Percentiles rank a stretch among this genome's conserved stretches.
Conservation (phyloP, 2,329 filamentous ascomycete species). For the Xylariaceae sp. region DNA sequence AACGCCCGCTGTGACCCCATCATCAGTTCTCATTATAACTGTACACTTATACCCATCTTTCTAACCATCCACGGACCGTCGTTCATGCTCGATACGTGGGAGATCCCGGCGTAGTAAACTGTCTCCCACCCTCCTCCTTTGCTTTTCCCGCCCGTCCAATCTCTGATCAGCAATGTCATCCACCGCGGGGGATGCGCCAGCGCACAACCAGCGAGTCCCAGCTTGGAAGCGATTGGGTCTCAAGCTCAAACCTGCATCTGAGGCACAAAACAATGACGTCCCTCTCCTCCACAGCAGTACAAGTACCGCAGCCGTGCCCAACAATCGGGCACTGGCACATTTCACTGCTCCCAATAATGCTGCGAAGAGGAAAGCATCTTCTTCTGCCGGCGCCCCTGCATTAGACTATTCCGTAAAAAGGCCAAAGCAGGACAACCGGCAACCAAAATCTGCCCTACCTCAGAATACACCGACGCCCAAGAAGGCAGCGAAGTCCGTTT, state of each 20-base stretch:
- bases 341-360: constrained; percentile 18
- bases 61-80: too few species aligned
- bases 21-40: too few species aligned
- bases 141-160: constrained; percentile 15
- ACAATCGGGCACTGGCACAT: constrained; percentile 10
- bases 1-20: too few species aligned
- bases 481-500: constrained; percentile 48
- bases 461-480: constrained; percentile 33
- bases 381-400: constrained; percentile 27
- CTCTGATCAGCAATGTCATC: constrained; percentile 41
- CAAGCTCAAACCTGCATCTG: constrained; percentile 50
- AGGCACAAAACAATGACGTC: constrained; percentile 28
- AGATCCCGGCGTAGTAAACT: constrained; percentile 1
- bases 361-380: constrained; percentile 32
- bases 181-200: constrained; percentile 39
- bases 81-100: neutral
- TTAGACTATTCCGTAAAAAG: constrained; percentile 31
- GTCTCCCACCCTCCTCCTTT: neutral
- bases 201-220: constrained; percentile 44
- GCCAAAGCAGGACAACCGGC: constrained; percentile 27
- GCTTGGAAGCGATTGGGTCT: constrained; percentile 62
- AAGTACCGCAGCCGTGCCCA: constrained; percentile 22
- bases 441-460: constrained; percentile 28
- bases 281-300: constrained; percentile 25
- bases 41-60: too few species aligned